phyloP scores from a whole-genome alignment of 2,329 filamentous ascomycete genomes.

The Sphaerulina musiva region DNA sequence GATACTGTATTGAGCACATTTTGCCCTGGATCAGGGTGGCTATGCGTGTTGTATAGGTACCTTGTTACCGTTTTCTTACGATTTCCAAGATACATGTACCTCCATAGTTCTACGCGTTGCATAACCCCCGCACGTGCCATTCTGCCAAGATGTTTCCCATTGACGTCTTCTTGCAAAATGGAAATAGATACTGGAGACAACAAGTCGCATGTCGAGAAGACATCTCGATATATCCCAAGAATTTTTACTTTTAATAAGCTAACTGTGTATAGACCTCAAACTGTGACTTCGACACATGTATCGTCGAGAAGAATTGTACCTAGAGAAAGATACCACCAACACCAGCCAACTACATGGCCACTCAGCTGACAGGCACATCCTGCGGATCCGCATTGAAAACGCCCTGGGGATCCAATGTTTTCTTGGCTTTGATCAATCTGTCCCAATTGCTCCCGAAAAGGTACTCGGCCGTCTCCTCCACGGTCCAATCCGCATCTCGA shows the following conservation, averaged over 20 bases:
- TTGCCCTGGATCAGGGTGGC: background rate
- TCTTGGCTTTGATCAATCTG: background rate
- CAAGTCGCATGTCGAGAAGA: no score
- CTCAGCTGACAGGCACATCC: background rate
- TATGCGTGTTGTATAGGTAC: background rate
- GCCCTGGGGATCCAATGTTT: background rate
- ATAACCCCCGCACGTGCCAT: background rate
- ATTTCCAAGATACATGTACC: no score
- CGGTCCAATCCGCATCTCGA: background rate
- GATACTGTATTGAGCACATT: background rate
- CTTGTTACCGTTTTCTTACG: no score
- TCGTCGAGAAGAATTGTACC: background rate
- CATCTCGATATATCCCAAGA: no score
- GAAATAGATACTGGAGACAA: no score
- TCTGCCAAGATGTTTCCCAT: background rate
- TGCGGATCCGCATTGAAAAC: background rate
- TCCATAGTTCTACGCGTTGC: background rate
- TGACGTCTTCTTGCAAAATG: no score
- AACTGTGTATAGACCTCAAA: no score
- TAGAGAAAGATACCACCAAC: no score
- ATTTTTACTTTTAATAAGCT: no score
- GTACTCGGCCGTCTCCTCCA: background rate
- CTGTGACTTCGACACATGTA: background rate
- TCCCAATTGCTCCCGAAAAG: background rate
- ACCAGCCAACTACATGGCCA: background rate